phyloP scores from a whole-genome alignment of 805 yeast species.

The Barnettozyma sp. region DNA sequence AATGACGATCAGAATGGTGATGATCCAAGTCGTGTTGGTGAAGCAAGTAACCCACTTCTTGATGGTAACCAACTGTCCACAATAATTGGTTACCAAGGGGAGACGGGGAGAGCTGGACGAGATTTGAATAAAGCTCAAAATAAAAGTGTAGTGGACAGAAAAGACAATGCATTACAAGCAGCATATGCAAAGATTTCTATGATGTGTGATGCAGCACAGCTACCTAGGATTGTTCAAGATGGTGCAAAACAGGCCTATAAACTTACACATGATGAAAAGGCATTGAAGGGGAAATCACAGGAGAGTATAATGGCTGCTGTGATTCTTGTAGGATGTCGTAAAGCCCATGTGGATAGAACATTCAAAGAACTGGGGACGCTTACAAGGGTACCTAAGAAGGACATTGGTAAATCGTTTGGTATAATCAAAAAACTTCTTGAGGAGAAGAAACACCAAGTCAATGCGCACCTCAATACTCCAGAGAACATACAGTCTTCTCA shows the following conservation, averaged over 20 bases:
- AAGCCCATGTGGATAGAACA: slow-evolving; percentile 89
- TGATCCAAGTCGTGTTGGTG: slow-evolving; percentile 99
- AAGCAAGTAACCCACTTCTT: slow-evolving; percentile 85
- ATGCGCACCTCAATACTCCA: slow-evolving; percentile 22
- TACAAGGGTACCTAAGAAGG: slow-evolving; percentile 89
- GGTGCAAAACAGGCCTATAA: slow-evolving; percentile 96
- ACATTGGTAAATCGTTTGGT: slow-evolving; percentile 86
- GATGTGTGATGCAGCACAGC: slow-evolving; percentile 93
- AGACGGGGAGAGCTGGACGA: slow-evolving; percentile 70
- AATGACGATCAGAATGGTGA: slow-evolving; percentile 98
- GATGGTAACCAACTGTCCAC: slow-evolving; percentile 91
- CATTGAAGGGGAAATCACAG: slow-evolving; percentile 83
- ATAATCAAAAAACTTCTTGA: slow-evolving; percentile 66
- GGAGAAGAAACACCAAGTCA: slow-evolving; percentile 30
- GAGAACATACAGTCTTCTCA: slow-evolving; percentile 62
- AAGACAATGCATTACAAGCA: slow-evolving; percentile 78
- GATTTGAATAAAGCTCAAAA: slow-evolving; percentile 89
- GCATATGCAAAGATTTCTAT: slow-evolving; percentile 90
- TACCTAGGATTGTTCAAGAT: slow-evolving; percentile 93
- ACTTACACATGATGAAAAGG: slow-evolving; percentile 79
- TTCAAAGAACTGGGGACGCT: slow-evolving; percentile 94
- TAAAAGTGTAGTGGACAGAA: slow-evolving; percentile 75
- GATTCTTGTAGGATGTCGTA: slow-evolving; percentile 88
- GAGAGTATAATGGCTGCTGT: slow-evolving; percentile 97
- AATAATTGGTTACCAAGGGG: slow-evolving; percentile 82